These are phyloP conservation scores for Aureobasidium sp. DNA, from an alignment of 2,329 filamentous ascomycete species.

Conservation along the genomic window DNA sequence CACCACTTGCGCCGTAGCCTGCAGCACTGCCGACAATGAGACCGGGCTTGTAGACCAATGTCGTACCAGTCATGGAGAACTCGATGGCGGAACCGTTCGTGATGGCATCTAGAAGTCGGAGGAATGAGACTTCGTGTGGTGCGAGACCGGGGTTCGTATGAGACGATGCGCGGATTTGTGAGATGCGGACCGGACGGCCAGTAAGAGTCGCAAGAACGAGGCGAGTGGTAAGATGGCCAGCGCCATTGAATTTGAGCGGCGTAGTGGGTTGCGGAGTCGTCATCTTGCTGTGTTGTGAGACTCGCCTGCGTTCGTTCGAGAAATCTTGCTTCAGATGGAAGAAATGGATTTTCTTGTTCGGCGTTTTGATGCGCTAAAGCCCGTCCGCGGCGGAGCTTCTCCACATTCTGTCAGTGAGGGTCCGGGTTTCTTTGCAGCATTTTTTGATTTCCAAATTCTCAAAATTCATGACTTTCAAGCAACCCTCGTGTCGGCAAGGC, in stretches of 20 bases:
- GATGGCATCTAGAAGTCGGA: constrained; percentile 86
- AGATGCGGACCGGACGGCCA: constrained; percentile 82
- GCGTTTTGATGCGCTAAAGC: constrained; percentile 3
- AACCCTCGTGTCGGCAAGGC: not conserved
- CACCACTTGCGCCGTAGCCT: constrained; percentile 64
- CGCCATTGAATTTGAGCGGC: constrained; percentile 61
- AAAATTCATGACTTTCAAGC: too few relatives aligned
- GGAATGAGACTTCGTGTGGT: constrained; percentile 88
- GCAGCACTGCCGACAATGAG: constrained; percentile 80
- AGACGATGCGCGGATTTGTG: constrained; percentile 83
- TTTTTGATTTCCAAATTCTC: not conserved
- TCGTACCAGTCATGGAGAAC: constrained; percentile 93
- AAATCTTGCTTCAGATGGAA: not conserved
- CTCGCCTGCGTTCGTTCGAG: not conserved
- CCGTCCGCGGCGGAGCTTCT: not conserved
- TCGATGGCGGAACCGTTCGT: constrained; percentile 95
- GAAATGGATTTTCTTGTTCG: not conserved
- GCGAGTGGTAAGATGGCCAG: constrained; percentile 74
- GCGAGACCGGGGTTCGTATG: constrained; percentile 82
- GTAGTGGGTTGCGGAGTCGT: constrained; percentile 15
- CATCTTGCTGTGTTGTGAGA: constrained; percentile 6
- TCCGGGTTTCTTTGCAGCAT: not conserved
- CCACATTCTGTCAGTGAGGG: not conserved
- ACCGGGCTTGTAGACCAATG: constrained; percentile 83
- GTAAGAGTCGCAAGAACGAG: constrained; percentile 87